phyloP scores from a whole-genome alignment of 2,329 filamentous ascomycete genomes.

The Penicillium sp. region DNA sequence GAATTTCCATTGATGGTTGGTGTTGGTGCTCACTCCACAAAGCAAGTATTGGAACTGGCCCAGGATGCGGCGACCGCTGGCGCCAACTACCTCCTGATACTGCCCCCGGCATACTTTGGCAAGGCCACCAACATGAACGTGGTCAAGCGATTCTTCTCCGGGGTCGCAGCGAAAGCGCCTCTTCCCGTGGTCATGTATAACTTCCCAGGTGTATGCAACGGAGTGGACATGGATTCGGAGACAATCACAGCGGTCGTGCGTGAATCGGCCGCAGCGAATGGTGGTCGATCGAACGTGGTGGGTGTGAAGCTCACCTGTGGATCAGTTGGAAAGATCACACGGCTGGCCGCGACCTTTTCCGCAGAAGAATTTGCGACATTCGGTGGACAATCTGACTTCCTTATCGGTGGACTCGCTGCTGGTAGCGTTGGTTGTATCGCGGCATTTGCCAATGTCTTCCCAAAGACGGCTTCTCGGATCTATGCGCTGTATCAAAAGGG shows the following conservation, averaged over 20 bases:
- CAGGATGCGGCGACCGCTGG: slow-evolving; percentile 60
- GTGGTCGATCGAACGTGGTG: slow-evolving; percentile 53
- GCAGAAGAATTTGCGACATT: slow-evolving; percentile 64
- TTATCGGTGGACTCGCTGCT: slow-evolving; percentile 56
- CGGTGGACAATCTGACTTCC: slow-evolving; percentile 72
- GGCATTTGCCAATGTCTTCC: slow-evolving; percentile 59
- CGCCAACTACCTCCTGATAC: slow-evolving; percentile 61
- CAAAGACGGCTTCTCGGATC: slow-evolving; percentile 56
- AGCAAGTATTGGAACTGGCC: slow-evolving; percentile 62
- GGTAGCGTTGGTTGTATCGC: slow-evolving; percentile 58
- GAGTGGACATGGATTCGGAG: slow-evolving; percentile 67
- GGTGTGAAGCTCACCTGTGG: slow-evolving; percentile 68
- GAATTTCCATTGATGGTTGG: slow-evolving; percentile 63
- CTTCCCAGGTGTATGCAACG: slow-evolving; percentile 68
- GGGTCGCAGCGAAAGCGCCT: slow-evolving; percentile 54
- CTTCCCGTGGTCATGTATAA: slow-evolving; percentile 67
- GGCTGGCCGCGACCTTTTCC: slow-evolving; percentile 54
- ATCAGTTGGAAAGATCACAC: slow-evolving; percentile 61
- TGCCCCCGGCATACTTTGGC: slow-evolving; percentile 66
- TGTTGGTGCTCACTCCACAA: slow-evolving; percentile 64
- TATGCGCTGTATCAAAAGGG: slow-evolving; percentile 62
- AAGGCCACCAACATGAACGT: slow-evolving; percentile 61
- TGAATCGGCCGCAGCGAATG: slow-evolving; percentile 33
- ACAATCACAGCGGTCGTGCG: slow-evolving; percentile 57
- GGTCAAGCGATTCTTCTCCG: slow-evolving; percentile 60